These are phyloP conservation scores for Talaromyces stipitatus DNA, from an alignment of 495 filamentous ascomycete genomes.

Conservation along the genomic window DNA sequence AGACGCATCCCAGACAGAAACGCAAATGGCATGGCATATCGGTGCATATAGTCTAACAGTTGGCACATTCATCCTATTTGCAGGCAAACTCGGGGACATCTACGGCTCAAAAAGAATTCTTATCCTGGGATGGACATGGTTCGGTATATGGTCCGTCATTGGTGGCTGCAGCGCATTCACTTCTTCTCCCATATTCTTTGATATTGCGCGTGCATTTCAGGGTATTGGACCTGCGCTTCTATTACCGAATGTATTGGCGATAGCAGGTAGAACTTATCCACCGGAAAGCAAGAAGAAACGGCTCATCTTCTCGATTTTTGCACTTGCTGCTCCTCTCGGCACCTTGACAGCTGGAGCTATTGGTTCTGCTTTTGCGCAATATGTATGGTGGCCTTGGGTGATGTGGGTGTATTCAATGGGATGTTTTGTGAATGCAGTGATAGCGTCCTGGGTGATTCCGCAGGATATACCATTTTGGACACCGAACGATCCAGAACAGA, in stretches of 20 bases:
- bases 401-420: constrained; percentile 46
- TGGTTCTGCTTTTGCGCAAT: constrained; percentile 39
- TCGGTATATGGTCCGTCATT: constrained; percentile 49
- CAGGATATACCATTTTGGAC: constrained; percentile 5
- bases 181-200: constrained; percentile 46
- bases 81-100: constrained; percentile 51
- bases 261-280: constrained; percentile 50
- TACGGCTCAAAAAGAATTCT: constrained; percentile 53
- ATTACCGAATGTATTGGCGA: constrained; percentile 54
- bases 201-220: constrained; percentile 50
- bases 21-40: constrained; percentile 40
- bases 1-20: background rate
- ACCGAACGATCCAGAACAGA: background rate
- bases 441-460: background rate
- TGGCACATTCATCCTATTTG: constrained; percentile 59
- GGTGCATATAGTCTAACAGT: constrained; percentile 52
- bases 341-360: constrained; percentile 43
- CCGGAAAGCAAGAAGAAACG: constrained; percentile 37
- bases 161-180: constrained; percentile 42
- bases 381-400: constrained; percentile 60
- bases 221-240: constrained; percentile 55
- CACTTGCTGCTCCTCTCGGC: constrained; percentile 52
- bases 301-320: constrained; percentile 58
- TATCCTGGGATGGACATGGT: constrained; percentile 32
- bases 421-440: constrained; percentile 16